A percentile compares a stretch with the other conserved stretches of the same genome.
phyloP scores from a whole-genome alignment of 176 grass and related monocot genomes.

The Zizania latifolia region DNA sequence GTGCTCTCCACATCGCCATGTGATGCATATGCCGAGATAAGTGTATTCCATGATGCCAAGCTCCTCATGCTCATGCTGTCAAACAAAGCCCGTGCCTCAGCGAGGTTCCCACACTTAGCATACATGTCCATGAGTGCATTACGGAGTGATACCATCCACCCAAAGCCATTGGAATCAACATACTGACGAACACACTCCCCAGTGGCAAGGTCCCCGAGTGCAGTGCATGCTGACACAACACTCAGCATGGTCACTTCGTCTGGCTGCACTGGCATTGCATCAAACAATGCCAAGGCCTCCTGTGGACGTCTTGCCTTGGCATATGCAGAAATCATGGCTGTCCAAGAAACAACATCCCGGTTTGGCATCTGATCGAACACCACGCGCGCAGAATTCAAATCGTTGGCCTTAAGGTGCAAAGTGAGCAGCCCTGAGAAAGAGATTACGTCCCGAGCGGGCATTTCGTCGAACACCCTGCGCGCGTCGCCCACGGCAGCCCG shows the following conservation, averaged over 20 bases:
- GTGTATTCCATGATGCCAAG: slow-evolving; percentile 43
- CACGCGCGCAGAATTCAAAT: slow-evolving; percentile 27
- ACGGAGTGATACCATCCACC: slow-evolving; percentile 53
- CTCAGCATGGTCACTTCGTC: slow-evolving; percentile 64
- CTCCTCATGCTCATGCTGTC: slow-evolving; percentile 31
- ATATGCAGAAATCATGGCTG: slow-evolving; percentile 52
- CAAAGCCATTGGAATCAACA: slow-evolving; percentile 45
- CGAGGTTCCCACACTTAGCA: slow-evolving; percentile 44
- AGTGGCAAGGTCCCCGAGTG: slow-evolving; percentile 49
- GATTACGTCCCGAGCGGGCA: slow-evolving; percentile 40
- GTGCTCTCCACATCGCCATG: slow-evolving; percentile 36
- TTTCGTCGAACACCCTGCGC: slow-evolving; percentile 43
- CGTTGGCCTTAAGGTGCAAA: slow-evolving; percentile 23
- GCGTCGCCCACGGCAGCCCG: slow-evolving; percentile 13
- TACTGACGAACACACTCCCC: slow-evolving; percentile 31
- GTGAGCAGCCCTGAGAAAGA: slow-evolving; percentile 52
- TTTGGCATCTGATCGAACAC: slow-evolving; percentile 50
- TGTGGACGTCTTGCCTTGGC: slow-evolving; percentile 12
- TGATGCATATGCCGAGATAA: slow-evolving; percentile 51
- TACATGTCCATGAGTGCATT: slow-evolving; percentile 64
- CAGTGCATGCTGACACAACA: slow-evolving; percentile 47
- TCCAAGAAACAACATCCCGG: slow-evolving; percentile 52
- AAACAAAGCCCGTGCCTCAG: slow-evolving; percentile 38
- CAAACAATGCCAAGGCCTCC: slow-evolving; percentile 50
- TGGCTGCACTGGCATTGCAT: slow-evolving; percentile 38